Conservation (phyloP, 2,329 filamentous ascomycete species). For the Scleromitrula shiraiana region DNA sequence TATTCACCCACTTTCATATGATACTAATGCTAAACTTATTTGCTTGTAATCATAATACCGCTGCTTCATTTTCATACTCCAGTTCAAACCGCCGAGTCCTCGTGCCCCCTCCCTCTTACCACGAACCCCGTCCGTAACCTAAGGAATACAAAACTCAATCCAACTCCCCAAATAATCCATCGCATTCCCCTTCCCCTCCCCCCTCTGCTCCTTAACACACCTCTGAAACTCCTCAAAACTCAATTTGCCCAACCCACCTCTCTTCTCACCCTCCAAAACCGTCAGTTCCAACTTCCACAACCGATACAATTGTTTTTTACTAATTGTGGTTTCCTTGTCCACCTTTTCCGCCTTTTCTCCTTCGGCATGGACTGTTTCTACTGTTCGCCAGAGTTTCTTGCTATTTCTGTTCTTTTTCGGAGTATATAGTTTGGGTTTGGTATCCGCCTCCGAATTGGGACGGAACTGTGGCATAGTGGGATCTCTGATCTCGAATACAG, state of each 20-base stretch:
- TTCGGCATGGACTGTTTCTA: not conserved
- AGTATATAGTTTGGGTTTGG: not conserved
- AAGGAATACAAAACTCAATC: conserved; percentile 73
- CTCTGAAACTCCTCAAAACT: conserved; percentile 72
- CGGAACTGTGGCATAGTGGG: conserved; percentile 63
- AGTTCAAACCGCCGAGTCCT: not conserved
- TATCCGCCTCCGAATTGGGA: conserved; percentile 38
- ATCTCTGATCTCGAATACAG: conserved; percentile 33
- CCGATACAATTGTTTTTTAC: conserved; percentile 14
- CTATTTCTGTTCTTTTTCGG: not conserved
- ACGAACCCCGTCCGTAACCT: not conserved
- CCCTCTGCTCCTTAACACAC: conserved; percentile 50
- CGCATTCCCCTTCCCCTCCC: conserved; percentile 50
- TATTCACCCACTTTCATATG: too few relatives aligned
- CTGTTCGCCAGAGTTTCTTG: not conserved
- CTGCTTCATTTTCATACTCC: not conserved
- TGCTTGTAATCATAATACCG: too few relatives aligned
- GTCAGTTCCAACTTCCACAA: conserved; percentile 21
- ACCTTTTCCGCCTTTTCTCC: too few relatives aligned
- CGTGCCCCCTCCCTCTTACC: not conserved
- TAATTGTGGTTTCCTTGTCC: conserved; percentile 4
- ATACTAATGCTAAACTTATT: too few relatives aligned
- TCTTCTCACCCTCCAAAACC: conserved; percentile 50
- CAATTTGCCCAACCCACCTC: conserved; percentile 75
- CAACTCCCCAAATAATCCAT: conserved; percentile 80